Percentiles rank a stretch among this genome's conserved stretches.
These are phyloP conservation scores for Xerocomellus dryophilus DNA, from an alignment of 768 basidiomycete genomes.

Conservation along the genomic window DNA sequence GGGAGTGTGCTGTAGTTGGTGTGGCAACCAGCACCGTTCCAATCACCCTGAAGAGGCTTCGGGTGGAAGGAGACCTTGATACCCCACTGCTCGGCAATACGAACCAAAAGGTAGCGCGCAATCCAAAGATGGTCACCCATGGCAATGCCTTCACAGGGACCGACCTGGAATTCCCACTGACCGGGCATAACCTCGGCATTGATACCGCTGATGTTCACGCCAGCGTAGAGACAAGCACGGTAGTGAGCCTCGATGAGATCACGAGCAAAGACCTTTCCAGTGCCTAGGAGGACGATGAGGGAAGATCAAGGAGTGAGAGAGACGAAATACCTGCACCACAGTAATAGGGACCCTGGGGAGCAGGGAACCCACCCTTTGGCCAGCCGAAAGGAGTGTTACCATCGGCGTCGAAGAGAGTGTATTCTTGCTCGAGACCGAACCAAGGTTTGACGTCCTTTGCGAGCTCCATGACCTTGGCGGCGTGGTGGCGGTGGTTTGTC, in stretches of 20 bases:
- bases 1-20: constrained; percentile 94
- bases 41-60: constrained; percentile 94
- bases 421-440: constrained; percentile 99
- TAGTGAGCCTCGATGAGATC: constrained; percentile 99
- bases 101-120: constrained; percentile 93
- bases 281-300: constrained; percentile 48
- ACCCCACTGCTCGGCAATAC: constrained; percentile 97
- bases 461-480: constrained; percentile 93
- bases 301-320: not conserved
- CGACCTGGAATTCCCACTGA: constrained; percentile 99
- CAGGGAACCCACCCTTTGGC: constrained; percentile 99
- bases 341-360: constrained; percentile 98
- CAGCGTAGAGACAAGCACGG: constrained; percentile 91
- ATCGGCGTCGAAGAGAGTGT: constrained; percentile 94
- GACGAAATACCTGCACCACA: constrained; percentile 82
- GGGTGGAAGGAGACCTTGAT: constrained; percentile 99
- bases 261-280: constrained; percentile 97
- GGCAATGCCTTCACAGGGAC: constrained; percentile 94
- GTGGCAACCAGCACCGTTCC: constrained; percentile 99
- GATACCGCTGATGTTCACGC: constrained; percentile 98
- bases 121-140: constrained; percentile 99
- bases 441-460: constrained; percentile 80
- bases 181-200: constrained; percentile 99
- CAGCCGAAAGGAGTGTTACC: constrained; percentile 82
- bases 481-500: constrained; percentile 93